phyloP scores from a whole-genome alignment of 2,329 filamentous ascomycete species.

The Fusarium sp. region DNA sequence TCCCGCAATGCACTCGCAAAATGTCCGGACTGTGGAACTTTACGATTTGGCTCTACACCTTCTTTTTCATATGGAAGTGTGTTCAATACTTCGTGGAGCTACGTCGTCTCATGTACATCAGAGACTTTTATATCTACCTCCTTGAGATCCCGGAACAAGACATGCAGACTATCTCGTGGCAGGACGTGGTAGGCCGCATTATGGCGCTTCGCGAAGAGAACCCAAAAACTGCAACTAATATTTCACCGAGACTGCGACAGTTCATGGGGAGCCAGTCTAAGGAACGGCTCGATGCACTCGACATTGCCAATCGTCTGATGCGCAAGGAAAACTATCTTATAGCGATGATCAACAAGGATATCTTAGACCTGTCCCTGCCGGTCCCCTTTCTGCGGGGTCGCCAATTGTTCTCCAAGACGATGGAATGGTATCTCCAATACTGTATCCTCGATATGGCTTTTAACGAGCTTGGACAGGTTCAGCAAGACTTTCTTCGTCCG shows the following conservation, averaged over 20 bases:
- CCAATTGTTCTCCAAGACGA: conserved; percentile 86
- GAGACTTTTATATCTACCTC: conserved; percentile 86
- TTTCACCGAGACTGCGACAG: conserved; percentile 63
- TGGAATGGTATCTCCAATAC: conserved; percentile 92
- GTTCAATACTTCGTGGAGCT: conserved; percentile 80
- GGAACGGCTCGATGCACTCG: conserved; percentile 93
- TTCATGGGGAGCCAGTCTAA: conserved; percentile 87
- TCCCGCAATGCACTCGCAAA: conserved; percentile 78
- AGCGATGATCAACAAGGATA: conserved; percentile 96
- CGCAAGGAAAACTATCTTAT: conserved; percentile 97
- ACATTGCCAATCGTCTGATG: conserved; percentile 97
- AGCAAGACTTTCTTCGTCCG: conserved; percentile 85
- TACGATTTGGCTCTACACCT: conserved; percentile 83
- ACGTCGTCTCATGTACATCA: conserved; percentile 78
- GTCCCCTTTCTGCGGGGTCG: conserved; percentile 83
- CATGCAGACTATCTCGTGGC: conserved; percentile 95
- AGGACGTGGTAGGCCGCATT: conserved; percentile 85
- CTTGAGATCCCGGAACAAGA: conserved; percentile 84
- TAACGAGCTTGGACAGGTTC: conserved; percentile 86
- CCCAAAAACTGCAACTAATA: conserved; percentile 75
- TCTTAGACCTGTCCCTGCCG: conserved; percentile 86
- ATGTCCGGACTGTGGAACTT: conserved; percentile 84
- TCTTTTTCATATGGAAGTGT: conserved; percentile 86
- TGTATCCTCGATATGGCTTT: conserved; percentile 95
- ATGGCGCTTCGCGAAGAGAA: conserved; percentile 89